Evolutionary conservation across 495 filamentous ascomycete genomes (phyloP).

Genomic region (Aspergillus kassunensis): DNA sequence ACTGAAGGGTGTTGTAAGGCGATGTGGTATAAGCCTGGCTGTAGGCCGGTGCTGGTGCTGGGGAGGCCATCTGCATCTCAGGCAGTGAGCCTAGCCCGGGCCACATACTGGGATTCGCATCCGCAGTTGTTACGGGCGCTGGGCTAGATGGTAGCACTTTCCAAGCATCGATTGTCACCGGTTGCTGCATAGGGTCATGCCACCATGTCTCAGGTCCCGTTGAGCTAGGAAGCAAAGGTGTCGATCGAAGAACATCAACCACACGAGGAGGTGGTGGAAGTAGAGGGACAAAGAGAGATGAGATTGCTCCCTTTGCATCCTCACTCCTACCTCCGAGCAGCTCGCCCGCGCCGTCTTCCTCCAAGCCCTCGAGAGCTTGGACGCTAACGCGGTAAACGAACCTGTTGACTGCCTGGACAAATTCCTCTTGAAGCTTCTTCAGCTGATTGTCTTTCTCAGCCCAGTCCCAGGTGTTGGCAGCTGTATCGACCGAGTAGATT

Average conservation of each 20-base stretch:
- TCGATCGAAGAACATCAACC: constrained; percentile 84
- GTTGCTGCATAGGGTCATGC: constrained; percentile 52
- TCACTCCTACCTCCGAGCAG: constrained; percentile 87
- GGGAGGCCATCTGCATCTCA: constrained; percentile 67
- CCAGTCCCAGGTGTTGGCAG: constrained; percentile 90
- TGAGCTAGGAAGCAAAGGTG: constrained; percentile 82
- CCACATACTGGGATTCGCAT: constrained; percentile 75
- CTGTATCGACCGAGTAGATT: constrained; percentile 86
- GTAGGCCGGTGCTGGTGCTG: constrained; percentile 60
- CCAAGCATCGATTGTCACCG: constrained; percentile 84
- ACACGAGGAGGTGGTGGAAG: constrained; percentile 90
- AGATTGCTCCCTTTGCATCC: constrained; percentile 85
- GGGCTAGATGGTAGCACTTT: constrained; percentile 87
- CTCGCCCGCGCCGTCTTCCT: constrained; percentile 96
- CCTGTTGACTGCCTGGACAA: constrained; percentile 94
- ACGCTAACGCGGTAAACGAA: constrained; percentile 92
- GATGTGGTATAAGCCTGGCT: constrained; percentile 74
- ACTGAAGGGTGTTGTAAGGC: constrained; percentile 62
- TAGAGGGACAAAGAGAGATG: constrained; percentile 81
- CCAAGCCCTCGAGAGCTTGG: constrained; percentile 87
- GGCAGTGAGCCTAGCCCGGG: constrained; percentile 63
- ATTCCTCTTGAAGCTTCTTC: constrained; percentile 97
- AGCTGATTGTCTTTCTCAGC: constrained; percentile 92
- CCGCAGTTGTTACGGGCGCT: constrained; percentile 64
- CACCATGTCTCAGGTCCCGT: constrained; percentile 77